These are phyloP conservation scores for Talaromyces islandicus DNA, from an alignment of 2,329 filamentous ascomycete species.

Conservation along the genomic window DNA sequence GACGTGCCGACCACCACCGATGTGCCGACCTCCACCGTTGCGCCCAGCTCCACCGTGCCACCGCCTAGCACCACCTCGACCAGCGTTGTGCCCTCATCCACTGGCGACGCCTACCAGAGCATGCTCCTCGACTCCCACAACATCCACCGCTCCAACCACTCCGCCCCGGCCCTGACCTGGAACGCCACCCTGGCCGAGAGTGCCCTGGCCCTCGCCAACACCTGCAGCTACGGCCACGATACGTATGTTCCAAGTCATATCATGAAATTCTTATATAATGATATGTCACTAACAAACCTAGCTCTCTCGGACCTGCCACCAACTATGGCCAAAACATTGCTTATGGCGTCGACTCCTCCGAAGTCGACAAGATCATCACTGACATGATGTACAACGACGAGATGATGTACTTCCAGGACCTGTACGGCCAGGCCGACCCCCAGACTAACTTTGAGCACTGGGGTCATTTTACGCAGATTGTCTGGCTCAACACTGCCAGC, in stretches of 20 bases:
- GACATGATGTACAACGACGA: slow-evolving; percentile 89
- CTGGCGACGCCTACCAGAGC: slow-evolving; percentile 26
- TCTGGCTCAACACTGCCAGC: slow-evolving; percentile 59
- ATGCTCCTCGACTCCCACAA: slow-evolving; percentile 69
- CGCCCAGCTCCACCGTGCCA: slow-evolving; percentile 4
- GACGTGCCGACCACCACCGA: neutral
- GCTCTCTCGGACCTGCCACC: slow-evolving; percentile 8
- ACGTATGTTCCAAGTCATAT: too few relatives aligned
- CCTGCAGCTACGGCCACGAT: slow-evolving; percentile 70
- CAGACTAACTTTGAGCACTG: slow-evolving; percentile 57
- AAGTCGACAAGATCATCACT: slow-evolving; percentile 64
- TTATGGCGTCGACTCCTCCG: slow-evolving; percentile 52
- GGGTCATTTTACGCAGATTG: slow-evolving; percentile 72
- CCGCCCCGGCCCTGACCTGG: slow-evolving; percentile 61
- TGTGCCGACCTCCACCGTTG: neutral
- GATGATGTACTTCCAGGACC: slow-evolving; percentile 49
- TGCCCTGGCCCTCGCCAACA: slow-evolving; percentile 58
- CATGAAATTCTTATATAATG: slow-evolving; percentile 22
- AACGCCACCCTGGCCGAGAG: slow-evolving; percentile 56
- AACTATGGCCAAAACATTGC: slow-evolving; percentile 79
- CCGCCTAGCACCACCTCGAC: slow-evolving; percentile 10
- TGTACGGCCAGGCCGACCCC: slow-evolving; percentile 57
- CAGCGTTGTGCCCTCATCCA: slow-evolving; percentile 25
- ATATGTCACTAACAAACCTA: neutral
- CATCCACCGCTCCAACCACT: slow-evolving; percentile 77